Evolutionary conservation across 345 rosid species (phyloP).

Genomic region (Euphorbia pulcherrima): DNA sequence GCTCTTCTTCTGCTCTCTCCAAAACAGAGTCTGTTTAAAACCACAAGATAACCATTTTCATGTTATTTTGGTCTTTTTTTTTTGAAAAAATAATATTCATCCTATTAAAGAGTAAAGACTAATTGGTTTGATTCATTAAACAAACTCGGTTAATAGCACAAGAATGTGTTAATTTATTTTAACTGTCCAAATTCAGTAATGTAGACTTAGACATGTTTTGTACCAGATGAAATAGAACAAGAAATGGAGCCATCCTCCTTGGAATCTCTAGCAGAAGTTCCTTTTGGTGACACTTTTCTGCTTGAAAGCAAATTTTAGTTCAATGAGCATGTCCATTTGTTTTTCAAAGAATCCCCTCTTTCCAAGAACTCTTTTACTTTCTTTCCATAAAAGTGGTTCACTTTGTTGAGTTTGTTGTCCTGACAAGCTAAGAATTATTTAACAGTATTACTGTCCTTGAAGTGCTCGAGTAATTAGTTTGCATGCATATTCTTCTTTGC

Average conservation of each 20-base stretch:
- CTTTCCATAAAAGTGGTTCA: conserved; percentile 69
- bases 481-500: conserved; percentile 64
- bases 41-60: neutral
- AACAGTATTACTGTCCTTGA: conserved; percentile 72
- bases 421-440: conserved; percentile 70
- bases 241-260: conserved; percentile 76
- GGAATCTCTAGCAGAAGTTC: no score
- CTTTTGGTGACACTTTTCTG: conserved; percentile 51
- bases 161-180: no score
- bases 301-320: conserved; percentile 61
- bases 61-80: no score
- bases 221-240: conserved; percentile 79
- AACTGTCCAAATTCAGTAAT: no score
- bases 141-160: no score
- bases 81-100: no score
- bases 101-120: no score
- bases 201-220: no score
- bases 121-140: no score
- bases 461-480: conserved; percentile 76
- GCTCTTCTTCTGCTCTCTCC: conserved; percentile 57
- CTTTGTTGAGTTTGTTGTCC: conserved; percentile 85
- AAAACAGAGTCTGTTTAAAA: conserved; percentile 64
- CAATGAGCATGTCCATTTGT: conserved; percentile 77
- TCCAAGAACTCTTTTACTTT: conserved; percentile 90
- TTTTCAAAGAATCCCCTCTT: conserved; percentile 78